Evolutionary conservation across 345 rosid genomes (phyloP), one percentile per base, ranked within the genome.

Genomic region (Hibiscus mutabilis): DNA sequence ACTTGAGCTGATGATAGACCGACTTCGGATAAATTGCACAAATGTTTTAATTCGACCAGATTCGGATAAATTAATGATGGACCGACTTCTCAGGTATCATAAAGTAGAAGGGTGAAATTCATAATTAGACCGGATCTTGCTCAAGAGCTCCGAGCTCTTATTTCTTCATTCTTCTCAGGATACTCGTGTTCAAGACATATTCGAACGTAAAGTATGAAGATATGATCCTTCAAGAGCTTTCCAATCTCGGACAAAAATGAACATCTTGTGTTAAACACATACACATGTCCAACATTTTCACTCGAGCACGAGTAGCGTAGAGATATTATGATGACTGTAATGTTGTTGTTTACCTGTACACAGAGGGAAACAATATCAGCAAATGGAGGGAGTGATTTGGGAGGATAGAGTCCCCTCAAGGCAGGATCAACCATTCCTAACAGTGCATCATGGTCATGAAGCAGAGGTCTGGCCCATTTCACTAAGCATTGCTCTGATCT

Each of bases 361-460:
- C 98, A 93, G 42, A 89, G 87, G 18, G 94, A 86, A 70, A 93
- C 84, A 46, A 85, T 70, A 57, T 93, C 94, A 2, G 98, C 96
- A 66, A 93, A 89, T 71, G 89, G 44, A 8, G 97, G 87, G 73
- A 93, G 80, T 10, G 98, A 85, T 76, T 86, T 93, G 71, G 88
- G 90, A 77, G 92, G 82, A 68, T 86, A 93, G n/a, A 93, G 89
- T 49, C 97, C 98, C 2, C 94, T 86, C 74, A 93, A 79, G 2
- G 97, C 92, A 27, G 98, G 98, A 71, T 93, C 97, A 19, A 81
- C 98, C 94, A 93, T 89, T 58, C 72, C 85, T 60, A 19, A 74
- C 72, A 93, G 74, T 72, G 94, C 90, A 14, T 87, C 87, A 49
- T 81, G 79, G 80, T 89, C 93, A 68, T 86, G 90, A 21, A 93